Evolutionary conservation across 2,329 filamentous ascomycete genomes (phyloP), one percentile per base, ranked within the genome.

Genomic region (Cercospora canescens): DNA sequence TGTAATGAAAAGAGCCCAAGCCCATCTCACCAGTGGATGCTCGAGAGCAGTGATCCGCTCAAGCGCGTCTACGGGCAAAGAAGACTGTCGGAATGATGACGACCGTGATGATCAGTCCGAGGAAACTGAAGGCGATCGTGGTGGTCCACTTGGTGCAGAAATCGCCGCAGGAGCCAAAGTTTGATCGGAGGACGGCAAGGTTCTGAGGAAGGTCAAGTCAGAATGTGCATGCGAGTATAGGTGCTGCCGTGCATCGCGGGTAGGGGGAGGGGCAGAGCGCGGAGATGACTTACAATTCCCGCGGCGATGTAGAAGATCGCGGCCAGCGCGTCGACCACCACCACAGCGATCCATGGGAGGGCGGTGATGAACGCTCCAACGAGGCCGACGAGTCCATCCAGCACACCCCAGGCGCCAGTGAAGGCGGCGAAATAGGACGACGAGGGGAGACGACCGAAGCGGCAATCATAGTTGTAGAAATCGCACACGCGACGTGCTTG

Each of bases 231-330:
- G 14, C 16, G 21, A 30, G 30, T 16, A 35, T 35, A 5, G 8
- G 2, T 2, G 8, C 12, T 12, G 5, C 12, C 16, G 35, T 39
- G 12, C 3, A n/a, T 12, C 14, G 4, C 4, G 2, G 14, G 32
- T 12, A 35, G 32, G 14, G 14, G 12, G 11, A 18, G 34, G 6
- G 26, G 9, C 45, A 50, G 18, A 28, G 26, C 4, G n/a, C 4
- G n/a, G 28, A n/a, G 48, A 12, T 11, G 28, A 65, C 64, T 60
- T 35, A 64, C 65, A 28, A 67, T 66, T 14, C 66, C 69, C 9
- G 67, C 67, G 24, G 63, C 64, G 14, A 69, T 63, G 18, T 66
- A 70, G 60, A 69, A 69, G 37, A 70, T 60, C 1, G 69, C 61
- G 24, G 69, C 67, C 24, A 69, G 21, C 1, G 54, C 61, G 50